Evolutionary conservation across 345 rosid species (phyloP).

Genomic region (Turritis glabra): DNA sequence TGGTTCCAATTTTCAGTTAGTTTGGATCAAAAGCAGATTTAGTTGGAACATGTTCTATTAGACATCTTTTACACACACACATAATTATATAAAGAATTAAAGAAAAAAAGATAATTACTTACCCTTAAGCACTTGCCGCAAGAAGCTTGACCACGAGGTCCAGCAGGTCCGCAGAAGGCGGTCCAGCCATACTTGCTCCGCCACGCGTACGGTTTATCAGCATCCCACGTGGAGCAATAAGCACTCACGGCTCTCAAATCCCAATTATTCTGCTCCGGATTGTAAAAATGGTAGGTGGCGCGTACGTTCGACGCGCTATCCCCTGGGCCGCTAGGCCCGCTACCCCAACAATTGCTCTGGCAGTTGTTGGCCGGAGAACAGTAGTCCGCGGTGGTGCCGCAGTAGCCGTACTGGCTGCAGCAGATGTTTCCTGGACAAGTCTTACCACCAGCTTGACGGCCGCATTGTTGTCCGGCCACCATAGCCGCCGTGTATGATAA

Average conservation of each 20-base stretch:
- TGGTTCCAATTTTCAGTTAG: neutral
- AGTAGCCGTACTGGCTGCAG: constrained; percentile 44
- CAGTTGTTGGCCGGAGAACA: constrained; percentile 43
- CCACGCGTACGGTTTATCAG: constrained; percentile 56
- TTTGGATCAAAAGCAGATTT: neutral
- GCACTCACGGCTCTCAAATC: constrained; percentile 51
- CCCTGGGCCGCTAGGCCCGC: constrained; percentile 33
- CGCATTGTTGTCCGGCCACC: constrained; percentile 40
- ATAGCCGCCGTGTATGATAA: constrained; percentile 21
- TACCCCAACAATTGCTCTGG: constrained; percentile 42
- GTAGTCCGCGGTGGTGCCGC: constrained; percentile 43
- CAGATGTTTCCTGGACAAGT: constrained; percentile 41
- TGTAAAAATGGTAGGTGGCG: constrained; percentile 58
- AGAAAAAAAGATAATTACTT: neutral
- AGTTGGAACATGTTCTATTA: neutral
- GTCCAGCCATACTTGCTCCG: constrained; percentile 66
- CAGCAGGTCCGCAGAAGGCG: constrained; percentile 61
- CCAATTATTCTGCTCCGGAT: constrained; percentile 52
- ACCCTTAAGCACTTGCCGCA: constrained; percentile 63
- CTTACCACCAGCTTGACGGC: constrained; percentile 41
- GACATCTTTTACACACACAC: neutral
- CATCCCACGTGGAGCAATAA: constrained; percentile 70
- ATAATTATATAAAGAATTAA: neutral
- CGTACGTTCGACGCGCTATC: constrained; percentile 55
- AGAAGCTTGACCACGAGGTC: constrained; percentile 59